These are phyloP conservation scores for Neltuma alba DNA, from an alignment of 306 rosid species.

Conservation along the genomic window DNA sequence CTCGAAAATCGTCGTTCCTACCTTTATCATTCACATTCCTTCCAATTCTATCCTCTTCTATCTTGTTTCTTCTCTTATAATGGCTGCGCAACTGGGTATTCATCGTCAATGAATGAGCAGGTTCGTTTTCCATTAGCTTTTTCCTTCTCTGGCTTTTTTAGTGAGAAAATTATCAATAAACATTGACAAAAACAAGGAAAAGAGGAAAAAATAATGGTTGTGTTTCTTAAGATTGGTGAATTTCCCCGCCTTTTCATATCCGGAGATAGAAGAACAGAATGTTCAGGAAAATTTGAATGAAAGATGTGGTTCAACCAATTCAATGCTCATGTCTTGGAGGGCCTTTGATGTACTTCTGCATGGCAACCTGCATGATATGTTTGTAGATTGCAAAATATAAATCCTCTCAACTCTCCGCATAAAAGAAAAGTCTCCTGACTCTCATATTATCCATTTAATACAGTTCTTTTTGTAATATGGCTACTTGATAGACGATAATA, in stretches of 20 bases:
- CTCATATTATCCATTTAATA: background rate
- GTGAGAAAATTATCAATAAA: background rate
- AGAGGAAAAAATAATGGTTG: background rate
- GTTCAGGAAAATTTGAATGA: background rate
- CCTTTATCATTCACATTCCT: slow-evolving; percentile 8
- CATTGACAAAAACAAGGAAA: background rate
- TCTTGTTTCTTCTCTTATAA: background rate
- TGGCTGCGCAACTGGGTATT: background rate
- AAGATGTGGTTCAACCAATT: background rate
- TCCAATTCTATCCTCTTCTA: slow-evolving; percentile 13
- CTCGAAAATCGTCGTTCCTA: slow-evolving; percentile 31
- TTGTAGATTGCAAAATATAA: background rate
- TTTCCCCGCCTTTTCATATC: background rate
- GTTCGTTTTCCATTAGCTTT: slow-evolving; percentile 15
- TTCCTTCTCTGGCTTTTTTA: background rate
- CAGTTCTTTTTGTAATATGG: background rate
- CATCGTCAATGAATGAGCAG: slow-evolving; percentile 15
- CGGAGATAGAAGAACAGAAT: background rate
- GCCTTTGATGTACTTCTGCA: background rate
- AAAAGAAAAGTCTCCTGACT: background rate
- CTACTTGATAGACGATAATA: background rate
- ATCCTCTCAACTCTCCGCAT: background rate
- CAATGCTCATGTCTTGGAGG: background rate
- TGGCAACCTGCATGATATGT: background rate
- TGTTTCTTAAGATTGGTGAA: background rate